phyloP scores from a whole-genome alignment of 116 monocot genomes.

The Iris pallida region DNA sequence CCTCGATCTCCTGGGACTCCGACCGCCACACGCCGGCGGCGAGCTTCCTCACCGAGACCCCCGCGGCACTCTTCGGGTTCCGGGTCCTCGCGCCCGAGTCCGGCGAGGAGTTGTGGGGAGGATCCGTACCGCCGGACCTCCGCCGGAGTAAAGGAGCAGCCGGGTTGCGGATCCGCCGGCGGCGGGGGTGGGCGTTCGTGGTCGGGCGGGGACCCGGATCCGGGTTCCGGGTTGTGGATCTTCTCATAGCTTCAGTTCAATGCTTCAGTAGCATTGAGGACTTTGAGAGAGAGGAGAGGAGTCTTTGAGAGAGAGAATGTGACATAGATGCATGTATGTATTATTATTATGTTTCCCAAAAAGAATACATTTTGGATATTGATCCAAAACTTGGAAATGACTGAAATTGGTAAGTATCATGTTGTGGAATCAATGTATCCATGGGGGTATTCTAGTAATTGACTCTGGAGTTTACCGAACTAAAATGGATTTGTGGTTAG shows the following conservation, averaged over 20 bases:
- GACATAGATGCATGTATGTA: too few species aligned
- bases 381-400: too few species aligned
- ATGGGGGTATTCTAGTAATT: too few species aligned
- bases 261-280: too few species aligned
- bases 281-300: too few species aligned
- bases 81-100: neutral
- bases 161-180: neutral
- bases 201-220: constrained; percentile 4
- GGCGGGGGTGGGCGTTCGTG: neutral
- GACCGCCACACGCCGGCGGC: constrained; percentile 69
- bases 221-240: constrained; percentile 3
- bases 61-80: neutral
- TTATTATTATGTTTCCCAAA: too few species aligned
- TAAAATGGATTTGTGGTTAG: too few species aligned
- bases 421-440: too few species aligned
- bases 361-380: too few species aligned
- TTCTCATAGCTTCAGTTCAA: neutral
- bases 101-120: constrained; percentile 1
- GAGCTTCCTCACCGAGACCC: constrained; percentile 33
- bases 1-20: constrained; percentile 27
- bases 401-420: too few species aligned
- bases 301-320: too few species aligned
- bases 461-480: too few species aligned
- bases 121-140: constrained; percentile 25
- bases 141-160: constrained; percentile 46